phyloP scores from a whole-genome alignment of 1,139 yeast genomes.

The Suhomyces wounanorum region DNA sequence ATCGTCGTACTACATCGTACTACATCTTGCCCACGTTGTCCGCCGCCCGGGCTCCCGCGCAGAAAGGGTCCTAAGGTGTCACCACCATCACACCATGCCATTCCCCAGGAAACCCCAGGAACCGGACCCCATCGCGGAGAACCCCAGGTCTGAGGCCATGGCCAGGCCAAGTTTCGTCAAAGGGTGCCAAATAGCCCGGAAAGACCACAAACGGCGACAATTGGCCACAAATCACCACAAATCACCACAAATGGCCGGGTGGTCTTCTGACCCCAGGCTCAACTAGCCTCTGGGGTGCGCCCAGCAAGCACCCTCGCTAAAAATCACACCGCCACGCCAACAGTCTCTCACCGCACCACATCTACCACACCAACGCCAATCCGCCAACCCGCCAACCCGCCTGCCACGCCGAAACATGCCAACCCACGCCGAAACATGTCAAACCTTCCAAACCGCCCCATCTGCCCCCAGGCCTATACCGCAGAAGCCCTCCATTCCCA shows the following conservation, averaged over 20 bases:
- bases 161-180: too few relatives aligned
- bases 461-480: not conserved
- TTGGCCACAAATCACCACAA: too few relatives aligned
- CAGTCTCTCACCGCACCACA: not conserved
- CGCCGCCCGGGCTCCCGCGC: not conserved
- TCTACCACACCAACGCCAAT: not conserved
- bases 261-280: not conserved
- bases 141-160: not conserved
- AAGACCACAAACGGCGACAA: too few relatives aligned
- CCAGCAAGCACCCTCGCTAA: not conserved
- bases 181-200: too few relatives aligned
- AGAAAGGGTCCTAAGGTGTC: not conserved
- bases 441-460: not conserved
- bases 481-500: too few relatives aligned
- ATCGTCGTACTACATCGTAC: not conserved
- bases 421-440: not conserved
- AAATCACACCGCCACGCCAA: not conserved
- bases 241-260: too few relatives aligned
- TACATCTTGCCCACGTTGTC: not conserved
- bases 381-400: too few relatives aligned
- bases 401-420: not conserved
- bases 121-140: not conserved
- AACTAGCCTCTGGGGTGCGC: not conserved
- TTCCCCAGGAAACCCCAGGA: not conserved
- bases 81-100: not conserved